Percentiles rank a stretch among this genome's conserved stretches.
Conservation (phyloP, 495 filamentous ascomycete species). For the Collariella sp. region DNA sequence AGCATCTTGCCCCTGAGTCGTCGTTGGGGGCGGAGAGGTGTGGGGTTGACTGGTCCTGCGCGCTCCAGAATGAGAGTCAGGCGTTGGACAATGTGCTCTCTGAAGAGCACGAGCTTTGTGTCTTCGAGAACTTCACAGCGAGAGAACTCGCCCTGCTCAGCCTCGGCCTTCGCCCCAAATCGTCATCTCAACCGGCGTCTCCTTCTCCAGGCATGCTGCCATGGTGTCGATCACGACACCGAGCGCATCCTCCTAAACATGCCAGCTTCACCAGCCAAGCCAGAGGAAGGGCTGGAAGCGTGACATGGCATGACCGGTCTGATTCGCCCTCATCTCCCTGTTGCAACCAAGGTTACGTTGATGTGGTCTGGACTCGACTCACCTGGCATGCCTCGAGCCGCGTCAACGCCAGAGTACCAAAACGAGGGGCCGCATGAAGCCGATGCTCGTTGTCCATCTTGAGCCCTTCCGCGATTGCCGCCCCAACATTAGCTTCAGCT, state of each 20-base stretch:
- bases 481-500: background rate
- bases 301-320: constrained; percentile 23
- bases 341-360: constrained; percentile 4
- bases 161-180: constrained; percentile 1
- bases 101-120: background rate
- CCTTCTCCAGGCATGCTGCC: constrained; percentile 4
- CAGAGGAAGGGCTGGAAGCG: constrained; percentile 6
- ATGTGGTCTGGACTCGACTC: background rate
- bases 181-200: constrained; percentile 2
- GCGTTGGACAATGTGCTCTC: background rate
- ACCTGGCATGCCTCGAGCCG: background rate
- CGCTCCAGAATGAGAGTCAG: too few relatives aligned
- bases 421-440: background rate
- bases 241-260: background rate
- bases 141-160: background rate
- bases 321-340: background rate
- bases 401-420: background rate
- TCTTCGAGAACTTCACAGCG: background rate
- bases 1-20: background rate
- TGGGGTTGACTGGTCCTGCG: background rate
- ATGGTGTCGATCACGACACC: background rate
- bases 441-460: background rate
- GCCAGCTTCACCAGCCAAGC: background rate
- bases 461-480: constrained; percentile 4
- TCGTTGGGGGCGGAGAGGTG: background rate